Percentiles rank a stretch among this genome's conserved stretches.
These are phyloP conservation scores for Prinsepia uniflora DNA, from an alignment of 306 rosid genomes.

Conservation along the genomic window DNA sequence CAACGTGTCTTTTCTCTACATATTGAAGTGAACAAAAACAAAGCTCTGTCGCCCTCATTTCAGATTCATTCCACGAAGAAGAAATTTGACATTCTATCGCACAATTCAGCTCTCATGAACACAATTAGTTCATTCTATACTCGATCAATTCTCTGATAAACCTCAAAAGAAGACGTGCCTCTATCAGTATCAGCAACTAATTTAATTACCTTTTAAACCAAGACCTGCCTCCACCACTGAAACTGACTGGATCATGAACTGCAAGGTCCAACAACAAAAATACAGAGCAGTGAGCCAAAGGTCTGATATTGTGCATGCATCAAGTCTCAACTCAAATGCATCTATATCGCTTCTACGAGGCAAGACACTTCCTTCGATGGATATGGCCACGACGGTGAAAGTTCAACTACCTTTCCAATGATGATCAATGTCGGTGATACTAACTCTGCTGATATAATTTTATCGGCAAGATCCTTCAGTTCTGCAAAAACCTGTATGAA, in stretches of 20 bases:
- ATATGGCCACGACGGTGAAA: conserved; percentile 76
- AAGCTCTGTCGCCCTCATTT: not conserved
- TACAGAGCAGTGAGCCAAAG: not conserved
- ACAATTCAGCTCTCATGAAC: not conserved
- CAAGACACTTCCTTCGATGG: conserved; percentile 44
- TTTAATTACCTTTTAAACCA: not conserved
- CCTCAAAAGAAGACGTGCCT: not conserved
- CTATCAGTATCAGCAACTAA: not conserved
- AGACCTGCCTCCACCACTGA: conserved; percentile 1
- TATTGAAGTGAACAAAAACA: too few relatives aligned
- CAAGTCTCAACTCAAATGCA: not conserved
- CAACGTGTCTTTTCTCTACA: too few relatives aligned
- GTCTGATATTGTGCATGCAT: not conserved
- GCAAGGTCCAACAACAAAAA: not conserved
- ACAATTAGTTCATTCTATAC: not conserved
- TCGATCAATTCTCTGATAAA: not conserved
- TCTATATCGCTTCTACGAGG: conserved; percentile 42
- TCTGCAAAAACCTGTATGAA: conserved; percentile 75
- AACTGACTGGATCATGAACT: not conserved
- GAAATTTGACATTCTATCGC: conserved; percentile 2
- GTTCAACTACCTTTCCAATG: conserved; percentile 85
- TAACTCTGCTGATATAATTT: conserved; percentile 49
- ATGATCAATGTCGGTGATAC: conserved; percentile 81
- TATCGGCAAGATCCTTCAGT: conserved; percentile 67
- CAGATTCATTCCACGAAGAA: not conserved